Conservation (phyloP, 306 rosid species). For the Amphicarpaea edgeworthii region DNA sequence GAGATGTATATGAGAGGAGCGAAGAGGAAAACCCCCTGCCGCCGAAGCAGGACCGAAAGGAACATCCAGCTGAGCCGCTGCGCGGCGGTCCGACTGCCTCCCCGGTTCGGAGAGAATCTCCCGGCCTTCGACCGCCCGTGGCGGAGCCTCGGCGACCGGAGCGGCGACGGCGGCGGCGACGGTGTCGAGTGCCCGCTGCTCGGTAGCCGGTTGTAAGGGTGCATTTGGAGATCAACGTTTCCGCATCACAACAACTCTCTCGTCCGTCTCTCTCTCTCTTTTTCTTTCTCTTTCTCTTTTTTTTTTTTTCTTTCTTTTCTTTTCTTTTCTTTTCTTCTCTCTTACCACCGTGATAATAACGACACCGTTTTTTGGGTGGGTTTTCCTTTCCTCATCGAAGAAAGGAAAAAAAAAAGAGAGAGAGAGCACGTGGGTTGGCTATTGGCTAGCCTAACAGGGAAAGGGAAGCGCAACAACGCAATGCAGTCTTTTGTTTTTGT, state of each 20-base stretch:
- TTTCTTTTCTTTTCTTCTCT: conserved; percentile 22
- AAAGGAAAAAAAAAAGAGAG: not conserved
- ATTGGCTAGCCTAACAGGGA: conserved; percentile 27
- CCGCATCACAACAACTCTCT: conserved; percentile 43
- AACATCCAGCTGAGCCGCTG: conserved; percentile 86
- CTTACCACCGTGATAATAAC: not conserved
- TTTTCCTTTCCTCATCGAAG: not conserved
- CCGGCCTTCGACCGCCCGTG: conserved; percentile 70
- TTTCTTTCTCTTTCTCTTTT: conserved; percentile 2
- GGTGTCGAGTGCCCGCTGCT: conserved; percentile 93
- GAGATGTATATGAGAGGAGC: conserved; percentile 97
- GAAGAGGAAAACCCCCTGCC: conserved; percentile 91
- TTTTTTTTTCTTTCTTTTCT: not conserved
- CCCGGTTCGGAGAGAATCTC: conserved; percentile 57
- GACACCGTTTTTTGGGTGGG: conserved; percentile 45
- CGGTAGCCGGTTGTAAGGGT: conserved; percentile 89
- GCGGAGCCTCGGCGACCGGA: conserved; percentile 84
- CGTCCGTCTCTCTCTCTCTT: conserved; percentile 13
- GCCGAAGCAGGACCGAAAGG: conserved; percentile 86
- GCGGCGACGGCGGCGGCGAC: conserved; percentile 89
- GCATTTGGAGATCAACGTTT: conserved; percentile 69
- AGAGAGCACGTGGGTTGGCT: conserved; percentile 49
- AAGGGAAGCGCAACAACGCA: not conserved
- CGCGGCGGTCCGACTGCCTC: conserved; percentile 56
- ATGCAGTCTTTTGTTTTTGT: conserved; percentile 41